phyloP scores from a whole-genome alignment of 139 green algal genomes.

The Chlorella ohadii region DNA sequence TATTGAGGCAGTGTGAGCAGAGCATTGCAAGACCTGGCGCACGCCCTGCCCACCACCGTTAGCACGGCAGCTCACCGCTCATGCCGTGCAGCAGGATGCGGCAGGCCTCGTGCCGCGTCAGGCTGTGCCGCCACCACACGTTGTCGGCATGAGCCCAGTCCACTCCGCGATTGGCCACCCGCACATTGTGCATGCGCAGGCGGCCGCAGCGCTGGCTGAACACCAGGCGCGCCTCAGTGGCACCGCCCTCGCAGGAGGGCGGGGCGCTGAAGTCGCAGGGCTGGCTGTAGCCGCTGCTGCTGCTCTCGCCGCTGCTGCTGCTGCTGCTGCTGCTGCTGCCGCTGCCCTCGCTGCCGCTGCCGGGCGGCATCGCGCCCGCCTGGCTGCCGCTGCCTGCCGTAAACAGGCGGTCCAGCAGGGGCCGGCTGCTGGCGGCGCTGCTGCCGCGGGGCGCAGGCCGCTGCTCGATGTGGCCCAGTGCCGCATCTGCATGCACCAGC shows the following conservation, averaged over 20 bases:
- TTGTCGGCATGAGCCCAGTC: constrained; percentile 79
- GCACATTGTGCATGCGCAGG: constrained; percentile 82
- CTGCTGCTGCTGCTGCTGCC: neutral
- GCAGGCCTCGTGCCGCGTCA: constrained; percentile 71
- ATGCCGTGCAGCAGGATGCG: constrained; percentile 81
- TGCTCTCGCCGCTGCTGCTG: neutral
- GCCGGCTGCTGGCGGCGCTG: neutral
- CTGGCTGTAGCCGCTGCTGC: constrained; percentile 27
- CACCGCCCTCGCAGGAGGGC: neutral
- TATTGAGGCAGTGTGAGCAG: no score
- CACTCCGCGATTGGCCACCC: constrained; percentile 87
- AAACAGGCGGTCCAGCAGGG: neutral
- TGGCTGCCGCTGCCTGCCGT: neutral
- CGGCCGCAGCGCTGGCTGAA: constrained; percentile 71
- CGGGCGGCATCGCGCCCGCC: neutral
- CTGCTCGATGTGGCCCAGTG: constrained; percentile 62
- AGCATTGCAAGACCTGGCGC: no score
- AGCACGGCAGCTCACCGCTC: neutral
- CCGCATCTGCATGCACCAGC: constrained; percentile 60
- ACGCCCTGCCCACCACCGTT: neutral
- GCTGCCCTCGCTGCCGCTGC: neutral
- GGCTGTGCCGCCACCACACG: constrained; percentile 85
- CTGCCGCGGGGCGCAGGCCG: neutral
- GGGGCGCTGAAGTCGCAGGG: neutral
- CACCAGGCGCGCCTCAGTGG: constrained; percentile 45